Percentiles rank a stretch among this genome's conserved stretches.
Evolutionary conservation across 345 rosid genomes (phyloP).

Genomic region (Rhizophora mangle): DNA sequence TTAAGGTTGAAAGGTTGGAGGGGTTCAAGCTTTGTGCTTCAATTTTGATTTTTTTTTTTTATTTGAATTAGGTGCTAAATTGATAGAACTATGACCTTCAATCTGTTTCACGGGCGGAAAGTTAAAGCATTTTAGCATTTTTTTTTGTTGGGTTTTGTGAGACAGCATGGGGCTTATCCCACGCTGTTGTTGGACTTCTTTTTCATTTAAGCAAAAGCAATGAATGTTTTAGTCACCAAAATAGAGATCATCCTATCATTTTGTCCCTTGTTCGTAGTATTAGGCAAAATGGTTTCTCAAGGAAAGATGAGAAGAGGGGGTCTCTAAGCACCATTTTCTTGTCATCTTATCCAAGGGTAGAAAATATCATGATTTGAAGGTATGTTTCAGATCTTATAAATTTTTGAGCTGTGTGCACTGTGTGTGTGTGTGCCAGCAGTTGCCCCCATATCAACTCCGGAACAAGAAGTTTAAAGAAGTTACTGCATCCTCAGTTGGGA

Average conservation of each 20-base stretch:
- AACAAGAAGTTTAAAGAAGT: constrained; percentile 61
- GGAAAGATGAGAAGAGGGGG: not conserved
- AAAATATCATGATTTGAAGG: constrained; percentile 62
- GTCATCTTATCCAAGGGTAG: not conserved
- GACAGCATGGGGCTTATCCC: no score
- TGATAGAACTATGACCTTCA: not conserved
- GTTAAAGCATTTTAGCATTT: not conserved
- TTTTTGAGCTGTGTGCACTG: constrained; percentile 16
- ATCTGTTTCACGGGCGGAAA: no score
- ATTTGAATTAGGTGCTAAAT: not conserved
- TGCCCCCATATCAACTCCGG: constrained; percentile 79
- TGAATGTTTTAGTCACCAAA: not conserved
- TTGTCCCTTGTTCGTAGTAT: not conserved
- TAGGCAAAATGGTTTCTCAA: not conserved
- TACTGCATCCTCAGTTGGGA: constrained; percentile 59
- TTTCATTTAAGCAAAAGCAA: not conserved
- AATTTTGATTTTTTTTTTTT: not conserved
- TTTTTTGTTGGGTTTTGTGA: no score
- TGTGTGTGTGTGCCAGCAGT: constrained; percentile 84
- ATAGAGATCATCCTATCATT: not conserved
- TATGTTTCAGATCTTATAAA: constrained; percentile 92
- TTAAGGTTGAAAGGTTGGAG: no score
- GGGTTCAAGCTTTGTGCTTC: not conserved
- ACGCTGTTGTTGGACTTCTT: not conserved
- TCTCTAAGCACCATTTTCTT: not conserved